A percentile compares a stretch with the other conserved stretches of the same genome.
Evolutionary conservation across 352 stramenopile genomes (phyloP).

Genomic region (Phytophthora meadii): DNA sequence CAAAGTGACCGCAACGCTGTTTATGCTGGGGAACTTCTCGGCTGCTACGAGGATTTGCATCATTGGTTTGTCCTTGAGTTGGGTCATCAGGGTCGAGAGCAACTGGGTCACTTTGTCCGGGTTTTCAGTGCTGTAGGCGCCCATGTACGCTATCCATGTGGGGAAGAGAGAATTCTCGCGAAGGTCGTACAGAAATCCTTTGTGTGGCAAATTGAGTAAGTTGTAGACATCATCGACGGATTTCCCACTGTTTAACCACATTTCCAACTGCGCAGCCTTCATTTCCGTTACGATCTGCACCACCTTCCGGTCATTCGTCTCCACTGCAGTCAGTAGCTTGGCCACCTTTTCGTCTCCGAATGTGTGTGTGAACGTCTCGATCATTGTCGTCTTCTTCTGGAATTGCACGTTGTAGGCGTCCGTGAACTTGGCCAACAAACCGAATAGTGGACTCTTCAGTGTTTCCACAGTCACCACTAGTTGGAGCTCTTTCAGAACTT

Average conservation of each 20-base stretch:
- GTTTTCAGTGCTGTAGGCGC: not conserved
- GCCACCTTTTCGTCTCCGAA: not conserved
- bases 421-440: not conserved
- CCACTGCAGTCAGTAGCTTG: slow-evolving; percentile 2
- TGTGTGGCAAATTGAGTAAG: not conserved
- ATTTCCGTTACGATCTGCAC: not conserved
- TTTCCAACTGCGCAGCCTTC: not conserved
- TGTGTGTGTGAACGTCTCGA: not conserved
- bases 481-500: not conserved
- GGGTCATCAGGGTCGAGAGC: not conserved
- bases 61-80: not conserved
- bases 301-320: not conserved
- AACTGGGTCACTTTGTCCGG: not conserved
- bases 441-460: not conserved
- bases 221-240: not conserved
- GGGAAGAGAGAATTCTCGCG: not conserved
- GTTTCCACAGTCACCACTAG: not conserved
- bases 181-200: not conserved
- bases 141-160: not conserved
- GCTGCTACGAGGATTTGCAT: not conserved
- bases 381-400: slow-evolving; percentile 2
- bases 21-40: not conserved
- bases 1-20: not conserved
- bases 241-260: not conserved
- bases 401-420: not conserved